Conservation (phyloP, 768 basidiomycete genomes). For the Mycena indigotica region DNA sequence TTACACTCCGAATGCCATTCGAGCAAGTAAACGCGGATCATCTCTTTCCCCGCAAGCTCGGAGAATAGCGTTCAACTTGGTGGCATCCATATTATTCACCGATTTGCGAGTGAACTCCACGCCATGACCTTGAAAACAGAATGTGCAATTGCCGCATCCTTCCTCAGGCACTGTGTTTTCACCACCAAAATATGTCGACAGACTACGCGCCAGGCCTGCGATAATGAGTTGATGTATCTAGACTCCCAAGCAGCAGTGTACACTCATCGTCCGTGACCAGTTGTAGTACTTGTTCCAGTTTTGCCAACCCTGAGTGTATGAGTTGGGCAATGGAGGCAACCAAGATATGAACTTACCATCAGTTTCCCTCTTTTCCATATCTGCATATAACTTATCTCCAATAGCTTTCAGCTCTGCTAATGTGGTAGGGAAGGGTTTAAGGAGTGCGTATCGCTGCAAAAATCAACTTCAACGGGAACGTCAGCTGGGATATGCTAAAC, state of each 20-base stretch:
- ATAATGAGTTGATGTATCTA: too few species aligned
- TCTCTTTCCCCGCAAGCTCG: slow-evolving; percentile 47
- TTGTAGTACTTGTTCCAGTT: slow-evolving; percentile 40
- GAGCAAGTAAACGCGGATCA: slow-evolving; percentile 51
- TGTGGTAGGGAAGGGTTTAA: slow-evolving; percentile 34
- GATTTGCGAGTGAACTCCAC: slow-evolving; percentile 32
- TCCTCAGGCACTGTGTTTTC: slow-evolving; percentile 39
- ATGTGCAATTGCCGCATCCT: slow-evolving; percentile 46
- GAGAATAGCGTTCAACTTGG: slow-evolving; percentile 39
- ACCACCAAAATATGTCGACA: slow-evolving; percentile 50
- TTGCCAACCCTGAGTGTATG: slow-evolving; percentile 31
- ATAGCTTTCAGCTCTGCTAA: slow-evolving; percentile 35
- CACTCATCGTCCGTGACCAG: slow-evolving; percentile 43
- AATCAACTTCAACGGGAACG: neutral
- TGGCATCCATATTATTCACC: slow-evolving; percentile 27
- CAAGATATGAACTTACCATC: slow-evolving; percentile 24
- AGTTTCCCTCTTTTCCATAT: slow-evolving; percentile 44
- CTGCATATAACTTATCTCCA: slow-evolving; percentile 34
- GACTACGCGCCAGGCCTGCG: slow-evolving; percentile 45
- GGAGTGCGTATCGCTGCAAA: slow-evolving; percentile 37
- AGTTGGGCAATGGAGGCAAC: neutral
- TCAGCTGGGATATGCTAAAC: neutral
- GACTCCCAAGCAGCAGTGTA: too few species aligned
- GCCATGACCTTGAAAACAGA: slow-evolving; percentile 40
- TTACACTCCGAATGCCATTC: slow-evolving; percentile 51